Percentiles rank a stretch among this genome's conserved stretches.
phyloP scores from a whole-genome alignment of 2,329 filamentous ascomycete species.

The Sarocladiaceae sp. region DNA sequence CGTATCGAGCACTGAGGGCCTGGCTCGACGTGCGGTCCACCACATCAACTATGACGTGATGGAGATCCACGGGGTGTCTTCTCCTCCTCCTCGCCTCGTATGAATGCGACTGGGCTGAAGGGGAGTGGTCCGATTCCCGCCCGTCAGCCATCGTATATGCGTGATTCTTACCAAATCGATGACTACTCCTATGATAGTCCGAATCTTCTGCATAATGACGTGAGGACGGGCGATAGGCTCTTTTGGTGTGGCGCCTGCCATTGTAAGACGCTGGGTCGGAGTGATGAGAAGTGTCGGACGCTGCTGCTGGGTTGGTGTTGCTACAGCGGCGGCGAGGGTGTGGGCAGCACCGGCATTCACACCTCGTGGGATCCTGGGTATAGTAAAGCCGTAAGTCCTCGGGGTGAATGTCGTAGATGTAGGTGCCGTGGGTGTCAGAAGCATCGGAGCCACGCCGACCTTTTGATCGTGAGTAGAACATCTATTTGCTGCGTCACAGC shows the following conservation, averaged over 20 bases:
- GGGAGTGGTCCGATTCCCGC: no score
- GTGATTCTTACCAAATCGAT: no score
- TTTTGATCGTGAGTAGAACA: neutral
- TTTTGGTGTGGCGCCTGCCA: no score
- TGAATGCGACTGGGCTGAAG: no score
- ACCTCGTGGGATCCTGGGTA: neutral
- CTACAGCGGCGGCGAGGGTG: neutral
- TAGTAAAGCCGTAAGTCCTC: neutral
- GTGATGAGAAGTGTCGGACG: no score
- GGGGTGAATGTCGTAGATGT: conserved; percentile 6
- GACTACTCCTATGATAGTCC: neutral
- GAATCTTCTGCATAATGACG: neutral
- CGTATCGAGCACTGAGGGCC: neutral
- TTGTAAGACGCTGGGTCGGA: no score
- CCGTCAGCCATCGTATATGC: no score
- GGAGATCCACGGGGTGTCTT: neutral
- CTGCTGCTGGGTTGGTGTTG: neutral
- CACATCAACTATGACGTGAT: neutral
- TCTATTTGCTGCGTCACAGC: neutral
- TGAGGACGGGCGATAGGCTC: neutral
- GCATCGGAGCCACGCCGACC: neutral
- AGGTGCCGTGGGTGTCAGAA: neutral
- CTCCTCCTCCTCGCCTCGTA: neutral
- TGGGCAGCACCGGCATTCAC: conserved; percentile 1
- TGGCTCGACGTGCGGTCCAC: neutral